Conservation (phyloP, 148 eudicot genomes). For the Vaccinium macrocarpon region DNA sequence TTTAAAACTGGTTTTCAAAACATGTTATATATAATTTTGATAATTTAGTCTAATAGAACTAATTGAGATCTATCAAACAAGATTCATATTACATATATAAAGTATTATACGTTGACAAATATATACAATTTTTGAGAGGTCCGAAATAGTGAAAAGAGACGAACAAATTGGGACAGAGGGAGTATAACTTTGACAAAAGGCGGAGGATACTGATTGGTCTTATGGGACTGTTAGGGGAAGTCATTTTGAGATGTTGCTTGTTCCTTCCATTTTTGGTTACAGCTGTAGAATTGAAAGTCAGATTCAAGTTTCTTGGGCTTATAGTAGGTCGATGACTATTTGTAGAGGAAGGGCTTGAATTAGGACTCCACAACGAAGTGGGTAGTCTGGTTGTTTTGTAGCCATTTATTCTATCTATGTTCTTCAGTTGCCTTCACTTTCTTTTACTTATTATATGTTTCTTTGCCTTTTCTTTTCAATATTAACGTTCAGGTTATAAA, state of each 20-base stretch:
- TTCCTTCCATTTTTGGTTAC: background rate
- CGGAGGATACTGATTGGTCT: background rate
- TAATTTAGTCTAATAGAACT: no score
- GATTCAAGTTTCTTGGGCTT: background rate
- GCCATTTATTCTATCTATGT: constrained; percentile 9
- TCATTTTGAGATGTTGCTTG: background rate
- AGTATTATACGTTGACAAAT: no score
- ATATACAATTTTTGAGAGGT: no score
- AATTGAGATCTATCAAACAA: no score
- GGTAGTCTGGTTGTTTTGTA: background rate
- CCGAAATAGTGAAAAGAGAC: no score
- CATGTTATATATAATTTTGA: no score
- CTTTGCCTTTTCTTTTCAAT: background rate
- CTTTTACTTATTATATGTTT: background rate
- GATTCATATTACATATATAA: no score
- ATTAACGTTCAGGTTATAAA: constrained; percentile 55
- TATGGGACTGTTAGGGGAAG: background rate
- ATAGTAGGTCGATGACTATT: background rate
- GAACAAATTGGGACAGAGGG: no score
- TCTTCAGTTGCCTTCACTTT: constrained; percentile 4
- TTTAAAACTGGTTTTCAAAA: background rate
- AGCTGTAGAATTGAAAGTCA: background rate
- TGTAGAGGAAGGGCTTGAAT: constrained; percentile 4
- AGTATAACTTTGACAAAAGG: background rate
- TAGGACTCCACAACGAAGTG: background rate